Percentiles rank a stretch among this genome's conserved stretches.
Conservation (phyloP, 75 land plant genomes). For the Adiantum capillusveneris region DNA sequence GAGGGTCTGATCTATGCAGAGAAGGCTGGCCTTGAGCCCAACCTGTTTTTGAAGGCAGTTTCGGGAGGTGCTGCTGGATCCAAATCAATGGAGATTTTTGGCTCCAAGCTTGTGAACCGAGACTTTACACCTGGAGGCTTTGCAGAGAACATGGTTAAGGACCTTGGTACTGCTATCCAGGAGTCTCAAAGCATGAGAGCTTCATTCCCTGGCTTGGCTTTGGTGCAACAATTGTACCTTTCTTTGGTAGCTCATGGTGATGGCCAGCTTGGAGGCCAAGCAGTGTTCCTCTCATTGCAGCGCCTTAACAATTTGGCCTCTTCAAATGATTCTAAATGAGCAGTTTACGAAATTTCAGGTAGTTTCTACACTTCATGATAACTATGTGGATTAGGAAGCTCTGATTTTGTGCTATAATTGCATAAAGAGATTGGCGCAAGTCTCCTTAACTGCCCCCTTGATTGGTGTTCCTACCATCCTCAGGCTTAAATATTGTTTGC, state of each 20-base stretch:
- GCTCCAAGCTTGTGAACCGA: constrained; percentile 51
- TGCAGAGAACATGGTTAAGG: constrained; percentile 84
- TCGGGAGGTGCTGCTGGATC: constrained; percentile 79
- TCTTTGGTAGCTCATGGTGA: constrained; percentile 17
- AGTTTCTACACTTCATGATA: too few species aligned
- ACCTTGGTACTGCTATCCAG: constrained; percentile 69
- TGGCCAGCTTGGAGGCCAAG: constrained; percentile 14
- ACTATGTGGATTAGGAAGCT: too few species aligned
- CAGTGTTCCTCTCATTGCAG: constrained; percentile 13
- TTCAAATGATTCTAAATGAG: too few species aligned
- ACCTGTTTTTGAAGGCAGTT: constrained; percentile 46
- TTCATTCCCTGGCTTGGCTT: constrained; percentile 12
- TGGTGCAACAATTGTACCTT: constrained; percentile 12
- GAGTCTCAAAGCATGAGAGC: constrained; percentile 8
- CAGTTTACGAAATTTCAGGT: too few species aligned
- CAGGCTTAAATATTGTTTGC: too few species aligned
- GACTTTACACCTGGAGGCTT: constrained; percentile 75
- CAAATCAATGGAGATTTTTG: constrained; percentile 67
- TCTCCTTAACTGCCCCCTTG: too few species aligned
- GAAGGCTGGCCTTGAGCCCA: constrained; percentile 67
- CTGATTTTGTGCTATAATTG: too few species aligned
- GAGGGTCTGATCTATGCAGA: constrained; percentile 79
- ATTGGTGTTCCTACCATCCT: too few species aligned
- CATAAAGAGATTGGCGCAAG: too few species aligned
- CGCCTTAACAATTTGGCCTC: constrained; percentile 13